A percentile compares a stretch with the other conserved stretches of the same genome.
These are phyloP conservation scores for Plasmodium fragile DNA, from an alignment of 169 alveolate species.

Conservation along the genomic window DNA sequence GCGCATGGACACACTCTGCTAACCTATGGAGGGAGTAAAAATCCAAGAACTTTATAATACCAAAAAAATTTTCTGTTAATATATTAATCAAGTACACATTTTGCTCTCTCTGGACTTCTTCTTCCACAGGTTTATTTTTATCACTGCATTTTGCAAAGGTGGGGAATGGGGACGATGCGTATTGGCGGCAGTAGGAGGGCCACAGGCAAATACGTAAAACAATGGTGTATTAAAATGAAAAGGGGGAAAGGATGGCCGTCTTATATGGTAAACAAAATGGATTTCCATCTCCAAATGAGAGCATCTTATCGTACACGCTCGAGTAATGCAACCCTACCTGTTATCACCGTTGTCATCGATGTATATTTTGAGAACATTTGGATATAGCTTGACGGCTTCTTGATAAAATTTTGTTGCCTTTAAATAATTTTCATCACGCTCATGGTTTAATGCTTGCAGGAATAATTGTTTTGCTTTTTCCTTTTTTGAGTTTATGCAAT, in stretches of 20 bases:
- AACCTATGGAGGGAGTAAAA: constrained; percentile 73
- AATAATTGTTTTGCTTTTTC: constrained; percentile 58
- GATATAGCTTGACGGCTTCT: constrained; percentile 57
- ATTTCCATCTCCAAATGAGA: not conserved
- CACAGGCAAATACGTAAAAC: too few species aligned
- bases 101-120: not conserved
- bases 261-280: not conserved
- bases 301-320: not conserved
- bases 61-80: constrained; percentile 31
- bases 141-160: constrained; percentile 10
- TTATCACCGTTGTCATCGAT: constrained; percentile 1
- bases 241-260: not conserved
- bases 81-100: constrained; percentile 20
- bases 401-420: constrained; percentile 63
- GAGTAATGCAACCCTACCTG: not conserved
- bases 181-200: not conserved
- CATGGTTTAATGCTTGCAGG: constrained; percentile 56
- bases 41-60: constrained; percentile 47
- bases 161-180: not conserved
- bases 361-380: constrained; percentile 34
- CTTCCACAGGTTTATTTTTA: constrained; percentile 25
- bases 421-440: constrained; percentile 68
- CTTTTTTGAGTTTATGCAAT: constrained; percentile 25
- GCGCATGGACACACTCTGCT: not conserved
- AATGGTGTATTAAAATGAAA: not conserved